A percentile compares a stretch with the other conserved stretches of the same genome.
phyloP scores from a whole-genome alignment of 805 yeast genomes.

The Candida patagonica region DNA sequence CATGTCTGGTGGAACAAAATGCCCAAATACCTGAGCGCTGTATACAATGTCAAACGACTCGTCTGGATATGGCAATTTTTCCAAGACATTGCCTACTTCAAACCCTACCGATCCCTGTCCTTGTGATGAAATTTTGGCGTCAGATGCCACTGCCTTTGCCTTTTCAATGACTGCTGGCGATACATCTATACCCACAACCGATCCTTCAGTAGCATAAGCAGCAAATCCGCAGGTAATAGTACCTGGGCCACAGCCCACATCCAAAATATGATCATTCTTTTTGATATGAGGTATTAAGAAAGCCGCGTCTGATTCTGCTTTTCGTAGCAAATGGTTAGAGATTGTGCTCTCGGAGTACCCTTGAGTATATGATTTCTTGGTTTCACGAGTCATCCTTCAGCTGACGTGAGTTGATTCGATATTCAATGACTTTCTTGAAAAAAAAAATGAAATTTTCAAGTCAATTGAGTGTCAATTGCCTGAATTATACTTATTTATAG shows the following conservation, averaged over 20 bases:
- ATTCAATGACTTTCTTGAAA: no score
- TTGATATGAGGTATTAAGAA: conserved; percentile 26
- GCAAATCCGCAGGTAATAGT: conserved; percentile 31
- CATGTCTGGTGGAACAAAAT: conserved; percentile 21
- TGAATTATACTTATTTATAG: no score
- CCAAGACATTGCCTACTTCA: conserved; percentile 25
- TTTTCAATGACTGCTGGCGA: conserved; percentile 25
- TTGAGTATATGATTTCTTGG: no score
- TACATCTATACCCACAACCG: conserved; percentile 29
- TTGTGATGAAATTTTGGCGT: conserved; percentile 6
- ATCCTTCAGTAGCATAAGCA: conserved; percentile 24
- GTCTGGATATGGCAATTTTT: conserved; percentile 29
- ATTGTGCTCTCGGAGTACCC: neutral
- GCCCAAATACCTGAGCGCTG: conserved; percentile 33
- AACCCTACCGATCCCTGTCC: conserved; percentile 15
- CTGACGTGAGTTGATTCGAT: no score
- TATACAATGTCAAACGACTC: conserved; percentile 32
- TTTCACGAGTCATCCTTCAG: no score
- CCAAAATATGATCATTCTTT: conserved; percentile 26
- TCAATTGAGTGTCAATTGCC: no score
- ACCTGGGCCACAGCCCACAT: conserved; percentile 38
- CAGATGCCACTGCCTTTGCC: conserved; percentile 17
- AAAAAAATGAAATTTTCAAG: no score
- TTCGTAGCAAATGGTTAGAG: neutral
- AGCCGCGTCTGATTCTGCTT: conserved; percentile 7